Base-by-base conservation (phyloP, 73 alveolate species). In the Durusdinium trenchii region DNA sequence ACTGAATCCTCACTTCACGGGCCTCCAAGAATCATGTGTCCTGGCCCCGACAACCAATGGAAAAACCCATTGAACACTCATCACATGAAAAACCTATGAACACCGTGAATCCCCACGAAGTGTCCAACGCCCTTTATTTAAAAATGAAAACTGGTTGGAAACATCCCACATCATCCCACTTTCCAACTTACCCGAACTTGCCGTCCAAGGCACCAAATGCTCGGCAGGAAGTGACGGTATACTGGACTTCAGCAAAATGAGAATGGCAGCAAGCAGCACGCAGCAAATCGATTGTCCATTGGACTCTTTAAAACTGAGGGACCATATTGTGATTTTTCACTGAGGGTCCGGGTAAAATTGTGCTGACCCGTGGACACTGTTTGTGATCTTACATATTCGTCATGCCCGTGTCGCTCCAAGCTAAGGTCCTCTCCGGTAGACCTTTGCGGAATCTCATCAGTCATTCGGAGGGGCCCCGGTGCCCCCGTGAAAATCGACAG, bases 161-260 rank as follows among this genome's bases (percentile, higher is more conserved):
- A 60, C 30, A 60, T 60, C 30, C 6, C n/a, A 32, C 18, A 12
- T 57, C 23, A 57, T 57, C 23, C 32, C 69, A 57, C 12, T 32
- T 32, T 60, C 5, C 42, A 5, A 38, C 40, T 38, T 16, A 40
- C 40, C 20, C 51, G 36, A 35, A 36, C 89, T n/a, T n/a, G n/a
- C n/a, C n/a, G n/a, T n/a, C n/a, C n/a, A 78, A 45, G 91, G 46
- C 32, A n/a, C 91, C 48, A 81, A 47, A 47, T 47, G 16, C 47
- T 48, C 71, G 69, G 69, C 71, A 35, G 91, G 91, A 81, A 48
- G 91, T 48, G 91, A 50, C 91, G 91, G n/a, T 6, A 23, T 79
- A 43, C 91, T 81, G 69, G 47, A 48, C 67, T 48, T 81, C 84
- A 14, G 51, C 76, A 62, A 35, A 0, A 32, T 51, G 51, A 73